Evolutionary conservation across 1,284 basidiomycete species (phyloP).

Genomic region (Uromyces viciae-fabae): DNA sequence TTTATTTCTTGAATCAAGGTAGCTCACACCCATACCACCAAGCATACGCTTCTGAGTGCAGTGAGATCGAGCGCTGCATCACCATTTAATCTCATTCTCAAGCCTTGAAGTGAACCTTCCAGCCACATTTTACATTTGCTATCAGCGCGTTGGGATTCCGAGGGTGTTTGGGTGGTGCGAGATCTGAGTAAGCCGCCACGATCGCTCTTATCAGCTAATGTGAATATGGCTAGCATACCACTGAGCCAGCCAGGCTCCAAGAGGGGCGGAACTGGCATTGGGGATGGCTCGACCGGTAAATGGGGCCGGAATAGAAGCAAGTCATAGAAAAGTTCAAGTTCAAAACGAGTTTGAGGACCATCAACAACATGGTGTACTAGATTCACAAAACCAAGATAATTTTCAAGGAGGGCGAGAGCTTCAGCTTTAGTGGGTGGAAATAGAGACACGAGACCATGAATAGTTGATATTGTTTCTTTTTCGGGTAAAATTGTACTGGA

Average conservation of each 20-base stretch:
- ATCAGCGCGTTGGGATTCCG: slow-evolving; percentile 16
- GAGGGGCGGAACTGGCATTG: slow-evolving; percentile 27
- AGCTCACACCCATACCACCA: slow-evolving; percentile 44
- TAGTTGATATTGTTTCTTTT: slow-evolving; percentile 9
- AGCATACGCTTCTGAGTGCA: slow-evolving; percentile 30
- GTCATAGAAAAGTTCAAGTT: slow-evolving; percentile 37
- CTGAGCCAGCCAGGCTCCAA: slow-evolving; percentile 42
- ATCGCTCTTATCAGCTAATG: slow-evolving; percentile 29
- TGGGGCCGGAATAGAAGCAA: neutral
- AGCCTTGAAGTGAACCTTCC: slow-evolving; percentile 32
- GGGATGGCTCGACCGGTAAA: neutral
- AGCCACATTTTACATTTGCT: slow-evolving; percentile 29
- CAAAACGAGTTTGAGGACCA: slow-evolving; percentile 37
- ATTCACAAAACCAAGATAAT: slow-evolving; percentile 34
- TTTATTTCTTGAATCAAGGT: too few relatives aligned
- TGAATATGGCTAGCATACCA: slow-evolving; percentile 36
- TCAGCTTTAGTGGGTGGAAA: slow-evolving; percentile 27
- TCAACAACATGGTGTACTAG: slow-evolving; percentile 42
- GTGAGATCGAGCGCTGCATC: slow-evolving; percentile 21
- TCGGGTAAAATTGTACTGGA: slow-evolving; percentile 34
- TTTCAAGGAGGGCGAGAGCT: slow-evolving; percentile 33
- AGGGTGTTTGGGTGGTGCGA: neutral
- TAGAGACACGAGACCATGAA: slow-evolving; percentile 23
- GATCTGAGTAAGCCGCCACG: neutral
- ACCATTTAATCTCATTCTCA: slow-evolving; percentile 17